Evolutionary conservation across 169 alveolate genomes (phyloP), one percentile per base, ranked within the genome.

Genomic region (Theileria luwenshuni): DNA sequence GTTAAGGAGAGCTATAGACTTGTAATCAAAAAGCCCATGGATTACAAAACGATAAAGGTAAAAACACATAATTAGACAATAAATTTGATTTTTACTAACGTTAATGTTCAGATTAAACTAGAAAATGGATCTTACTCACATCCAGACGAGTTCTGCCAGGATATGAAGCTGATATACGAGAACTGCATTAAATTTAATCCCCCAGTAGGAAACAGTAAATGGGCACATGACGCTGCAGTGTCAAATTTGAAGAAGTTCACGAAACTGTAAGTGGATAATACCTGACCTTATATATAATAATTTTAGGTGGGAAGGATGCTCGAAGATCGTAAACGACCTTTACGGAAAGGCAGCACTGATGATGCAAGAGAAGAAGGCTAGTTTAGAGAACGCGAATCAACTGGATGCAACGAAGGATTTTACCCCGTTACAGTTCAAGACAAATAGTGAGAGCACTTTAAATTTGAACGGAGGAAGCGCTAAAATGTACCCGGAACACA

Each of bases 151-250:
- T 79, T 79, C 54, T 48, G 6, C 35, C 76, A 63, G 33, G 87
- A 79, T 61, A 79, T 79, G 87, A 35, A 68, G 73, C 69, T 79
- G 27, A 79, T 79, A 17, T 79, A 79, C 64, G 87, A 79, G 45
- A 79, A 79, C 62, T 79, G 87, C 23, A 79, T 79, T 76, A 71
- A 45, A 52, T 79, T 79, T 59, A 79, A 79, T 59, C 87, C 87
- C 2, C 77, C 87, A 17, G 47, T 63, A 33, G 87, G 87, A 2
- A 42, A 19, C 62, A 79, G 59, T 68, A 79, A 79, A 45, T 79
- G 87, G 87, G 71, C 73, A 2, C 69, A 71, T 56, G 87, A 79
- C 35, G 87, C 87, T 0, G 87, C 87, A 0, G 72, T 41, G 41
- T 33, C 77, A 35, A 79, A 69, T 52, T 59, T 68, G 12, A 67